A percentile compares a stretch with the other conserved stretches of the same genome.
Evolutionary conservation across 1,284 basidiomycete genomes (phyloP).

Genomic region (Puccinia polysora): DNA sequence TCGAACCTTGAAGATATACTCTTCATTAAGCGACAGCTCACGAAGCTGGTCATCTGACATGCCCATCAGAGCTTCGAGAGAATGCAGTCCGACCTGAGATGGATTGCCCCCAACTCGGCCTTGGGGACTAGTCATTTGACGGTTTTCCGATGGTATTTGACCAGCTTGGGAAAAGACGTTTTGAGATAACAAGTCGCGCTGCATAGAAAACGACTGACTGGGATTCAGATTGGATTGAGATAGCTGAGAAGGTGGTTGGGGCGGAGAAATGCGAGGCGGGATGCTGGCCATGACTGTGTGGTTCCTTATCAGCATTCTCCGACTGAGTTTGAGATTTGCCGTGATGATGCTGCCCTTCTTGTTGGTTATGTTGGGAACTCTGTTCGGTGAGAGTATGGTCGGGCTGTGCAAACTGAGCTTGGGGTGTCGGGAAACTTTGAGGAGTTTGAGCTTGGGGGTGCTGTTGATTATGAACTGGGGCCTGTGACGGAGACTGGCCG

Average conservation of each 20-base stretch:
- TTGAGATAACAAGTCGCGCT: slow-evolving; percentile 1
- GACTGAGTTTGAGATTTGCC: slow-evolving; percentile 6
- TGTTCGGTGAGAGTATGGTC: slow-evolving; percentile 15
- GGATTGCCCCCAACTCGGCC: background rate
- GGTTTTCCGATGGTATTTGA: background rate
- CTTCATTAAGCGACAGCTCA: slow-evolving; percentile 1
- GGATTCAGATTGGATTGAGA: slow-evolving; percentile 9
- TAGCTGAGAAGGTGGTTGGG: slow-evolving; percentile 7
- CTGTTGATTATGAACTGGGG: slow-evolving; percentile 7
- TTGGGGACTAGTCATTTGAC: background rate
- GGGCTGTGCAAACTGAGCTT: slow-evolving; percentile 2
- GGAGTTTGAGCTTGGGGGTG: slow-evolving; percentile 14
- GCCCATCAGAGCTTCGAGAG: slow-evolving; percentile 20
- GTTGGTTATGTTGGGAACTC: background rate
- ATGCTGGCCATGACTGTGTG: background rate
- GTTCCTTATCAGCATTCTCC: slow-evolving; percentile 8
- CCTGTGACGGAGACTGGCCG: slow-evolving; percentile 16
- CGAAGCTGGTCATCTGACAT: slow-evolving; percentile 41
- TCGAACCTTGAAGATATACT: slow-evolving; percentile 25
- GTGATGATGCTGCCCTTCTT: slow-evolving; percentile 14
- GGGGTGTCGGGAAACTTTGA: slow-evolving; percentile 1
- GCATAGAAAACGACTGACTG: background rate
- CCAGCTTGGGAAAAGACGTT: slow-evolving; percentile 6
- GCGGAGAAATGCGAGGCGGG: background rate
- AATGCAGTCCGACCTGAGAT: background rate